Evolutionary conservation across 345 rosid species (phyloP), one percentile per base, ranked within the genome.

Genomic region (Ceriops zippeliana): DNA sequence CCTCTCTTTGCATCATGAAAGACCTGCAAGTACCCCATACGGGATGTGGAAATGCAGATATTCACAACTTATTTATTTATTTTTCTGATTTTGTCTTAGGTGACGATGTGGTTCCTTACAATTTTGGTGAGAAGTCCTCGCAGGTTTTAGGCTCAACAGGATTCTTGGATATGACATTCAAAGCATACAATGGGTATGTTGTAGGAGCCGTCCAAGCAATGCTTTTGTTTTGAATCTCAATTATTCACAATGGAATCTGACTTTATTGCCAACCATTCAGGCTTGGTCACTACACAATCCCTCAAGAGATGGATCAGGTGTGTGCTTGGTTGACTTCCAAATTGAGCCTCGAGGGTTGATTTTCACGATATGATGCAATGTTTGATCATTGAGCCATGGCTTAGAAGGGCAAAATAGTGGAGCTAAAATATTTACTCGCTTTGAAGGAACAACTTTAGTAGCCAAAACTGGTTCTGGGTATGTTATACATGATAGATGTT

Each of bases 201-300:
- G 15, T 34, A 52, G 53, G 22, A 62, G 27, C 22, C 21, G 13
- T 34, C 46, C 5, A 34, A 5, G 19, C 38, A 62, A 11, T 61
- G 27, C 52, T 24, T 13, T 27, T 24, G 6, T 34, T 26, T 46
- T 35, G 26, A 19, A 4, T 46, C 56, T 62, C 52, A 34, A 64
- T 54, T 46, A 52, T 37, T 35, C 2, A 6, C 10, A 37, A 42
- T 17, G 38, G 2, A 28, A 31, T 27, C 67, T 63, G 35, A 51
- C 69, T 17, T 27, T 28, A 64, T 73, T 65, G 46, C 11, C 9
- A 38, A 52, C 47, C 32, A 21, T 70, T 67, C 81, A 89, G 88
- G 80, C 96, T 93, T 42, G 99, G 99, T 34, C 99, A 93, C 82
- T 79, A 86, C 83, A 93, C 96, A 7, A 83, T 86, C 73, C 96